Base-by-base conservation (phyloP, 1,139 yeast species). In the Hemisphaericaspora xylofermentans region DNA sequence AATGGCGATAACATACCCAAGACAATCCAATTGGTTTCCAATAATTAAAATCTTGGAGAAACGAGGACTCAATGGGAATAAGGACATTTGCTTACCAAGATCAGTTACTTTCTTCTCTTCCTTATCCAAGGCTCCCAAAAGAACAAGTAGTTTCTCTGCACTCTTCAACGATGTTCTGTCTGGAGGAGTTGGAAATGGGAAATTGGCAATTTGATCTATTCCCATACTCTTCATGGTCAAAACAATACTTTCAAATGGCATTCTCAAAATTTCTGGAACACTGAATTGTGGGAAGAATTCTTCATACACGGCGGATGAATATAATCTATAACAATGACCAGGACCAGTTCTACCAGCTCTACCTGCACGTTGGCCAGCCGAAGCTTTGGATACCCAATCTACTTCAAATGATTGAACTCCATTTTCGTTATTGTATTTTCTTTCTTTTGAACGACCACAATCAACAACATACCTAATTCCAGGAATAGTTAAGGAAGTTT, bases 301-400 rank as follows among this genome's bases (percentile, higher is more conserved):
- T 57, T 93, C 98, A 60, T 75, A 94, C 7, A 94, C 87, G 0
- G 98, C 98, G n/a, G 98, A 91, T 0, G 98, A 91, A 55, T 74
- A 94, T 17, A 94, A 65, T 45, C 98, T 72, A 60, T 94, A 94
- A 60, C 97, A 88, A 57, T 94, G 98, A 41, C 99, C 99, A 0
- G 98, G 98, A 0, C 98, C 98, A 0, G 98, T 93, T 78, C 99
- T 86, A 59, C 98, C 99, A 39, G 99, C 98, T 75, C 99, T 84
- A 63, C 98, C 98, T 27, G 96, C 68, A 66, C 98, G 77, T 69
- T 94, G 99, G 49, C 82, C 94, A 0, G 98, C 94, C 43, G 96
- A 86, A 0, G 99, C 98, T 55, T 94, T 89, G 30, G 96, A 85
- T 12, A 93, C 74, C 98, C 98, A 94, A 43, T 82, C 88, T 39